A percentile compares a stretch with the other conserved stretches of the same genome.
These are phyloP conservation scores for Backusella macrospora DNA, from an alignment of 192 early-diverging fungal genomes.

Conservation along the genomic window DNA sequence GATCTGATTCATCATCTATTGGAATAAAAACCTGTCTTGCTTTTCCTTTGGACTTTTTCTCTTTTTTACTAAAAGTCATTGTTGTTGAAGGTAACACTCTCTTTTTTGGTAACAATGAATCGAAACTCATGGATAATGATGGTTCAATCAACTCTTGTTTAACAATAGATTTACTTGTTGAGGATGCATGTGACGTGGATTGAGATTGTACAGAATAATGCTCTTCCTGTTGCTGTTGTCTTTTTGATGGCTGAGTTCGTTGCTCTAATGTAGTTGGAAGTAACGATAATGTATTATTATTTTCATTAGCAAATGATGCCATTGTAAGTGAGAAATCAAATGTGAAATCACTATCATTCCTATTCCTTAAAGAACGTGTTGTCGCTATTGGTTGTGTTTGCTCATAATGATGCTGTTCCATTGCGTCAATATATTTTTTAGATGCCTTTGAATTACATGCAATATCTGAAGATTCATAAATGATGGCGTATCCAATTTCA, in stretches of 20 bases:
- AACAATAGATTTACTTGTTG: not conserved
- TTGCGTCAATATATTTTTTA: not conserved
- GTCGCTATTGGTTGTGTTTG: not conserved
- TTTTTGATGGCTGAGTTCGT: no score
- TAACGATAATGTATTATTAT: not conserved
- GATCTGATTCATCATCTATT: not conserved
- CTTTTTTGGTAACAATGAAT: not conserved
- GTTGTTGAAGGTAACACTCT: not conserved
- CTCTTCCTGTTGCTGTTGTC: no score
- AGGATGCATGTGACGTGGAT: not conserved
- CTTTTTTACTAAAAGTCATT: not conserved
- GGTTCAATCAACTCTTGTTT: not conserved
- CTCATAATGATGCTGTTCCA: not conserved
- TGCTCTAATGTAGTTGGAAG: not conserved
- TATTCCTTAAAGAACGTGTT: not conserved
- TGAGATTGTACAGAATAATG: not conserved
- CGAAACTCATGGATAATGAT: not conserved
- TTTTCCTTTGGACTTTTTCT: not conserved
- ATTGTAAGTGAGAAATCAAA: slow-evolving; percentile 6
- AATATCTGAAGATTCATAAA: not conserved
- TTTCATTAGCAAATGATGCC: not conserved
- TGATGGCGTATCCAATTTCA: slow-evolving; percentile 1
- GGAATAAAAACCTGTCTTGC: not conserved
- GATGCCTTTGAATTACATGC: not conserved
- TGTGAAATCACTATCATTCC: not conserved